phyloP scores from a whole-genome alignment of 2,329 filamentous ascomycete species.

The Fusarium sp. region DNA sequence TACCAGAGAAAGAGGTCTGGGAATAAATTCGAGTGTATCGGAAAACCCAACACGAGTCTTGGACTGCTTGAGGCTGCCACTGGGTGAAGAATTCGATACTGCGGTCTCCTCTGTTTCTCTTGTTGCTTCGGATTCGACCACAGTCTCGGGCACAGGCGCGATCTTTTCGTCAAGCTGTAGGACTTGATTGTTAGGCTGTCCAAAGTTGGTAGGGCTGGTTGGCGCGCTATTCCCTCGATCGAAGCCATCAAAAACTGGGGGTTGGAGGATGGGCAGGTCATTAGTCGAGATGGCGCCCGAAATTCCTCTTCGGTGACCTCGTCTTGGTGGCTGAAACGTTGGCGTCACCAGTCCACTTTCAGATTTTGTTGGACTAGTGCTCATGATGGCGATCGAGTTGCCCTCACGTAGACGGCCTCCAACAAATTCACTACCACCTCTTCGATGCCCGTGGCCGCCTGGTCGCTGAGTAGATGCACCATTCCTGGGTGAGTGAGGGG shows the following conservation, averaged over 20 bases:
- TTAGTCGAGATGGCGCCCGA: slow-evolving; percentile 87
- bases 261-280: slow-evolving; percentile 79
- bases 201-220: slow-evolving; percentile 68
- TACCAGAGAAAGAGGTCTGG: slow-evolving; percentile 83
- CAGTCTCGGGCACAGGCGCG: slow-evolving; percentile 11
- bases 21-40: slow-evolving; percentile 85
- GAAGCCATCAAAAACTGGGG: slow-evolving; percentile 62
- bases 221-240: slow-evolving; percentile 73
- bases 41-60: slow-evolving; percentile 84
- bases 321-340: slow-evolving; percentile 65
- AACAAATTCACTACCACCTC: slow-evolving; percentile 88
- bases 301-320: slow-evolving; percentile 76
- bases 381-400: slow-evolving; percentile 71
- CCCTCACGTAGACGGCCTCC: slow-evolving; percentile 75
- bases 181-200: slow-evolving; percentile 35
- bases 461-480: slow-evolving; percentile 69
- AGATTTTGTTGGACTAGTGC: slow-evolving; percentile 76
- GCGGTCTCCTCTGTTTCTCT: slow-evolving; percentile 17
- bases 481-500: slow-evolving; percentile 63
- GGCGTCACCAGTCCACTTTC: slow-evolving; percentile 70
- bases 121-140: background rate
- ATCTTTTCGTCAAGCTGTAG: slow-evolving; percentile 19
- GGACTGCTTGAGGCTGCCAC: slow-evolving; percentile 50
- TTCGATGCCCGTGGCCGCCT: slow-evolving; percentile 78
- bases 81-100: slow-evolving; percentile 6